phyloP scores from a whole-genome alignment of 1,139 yeast genomes.

The Arxiozyma telluris region DNA sequence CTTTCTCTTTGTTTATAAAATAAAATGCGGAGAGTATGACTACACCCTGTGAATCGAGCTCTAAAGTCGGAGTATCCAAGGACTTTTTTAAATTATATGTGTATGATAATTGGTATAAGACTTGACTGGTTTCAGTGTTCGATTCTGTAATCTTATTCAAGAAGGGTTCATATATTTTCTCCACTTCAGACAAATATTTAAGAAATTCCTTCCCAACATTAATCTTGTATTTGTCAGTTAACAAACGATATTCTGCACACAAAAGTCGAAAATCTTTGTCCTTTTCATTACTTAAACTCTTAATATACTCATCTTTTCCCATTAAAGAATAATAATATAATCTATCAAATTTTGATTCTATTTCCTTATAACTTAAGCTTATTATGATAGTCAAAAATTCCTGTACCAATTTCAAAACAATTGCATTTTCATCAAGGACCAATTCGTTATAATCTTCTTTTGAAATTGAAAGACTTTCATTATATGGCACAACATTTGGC shows the following conservation, averaged over 20 bases:
- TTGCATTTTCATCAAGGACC: conserved; percentile 26
- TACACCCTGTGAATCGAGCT: conserved; percentile 30
- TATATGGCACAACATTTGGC: conserved; percentile 31
- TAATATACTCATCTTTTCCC: background rate
- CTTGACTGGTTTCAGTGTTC: conserved; percentile 31
- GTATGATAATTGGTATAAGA: conserved; percentile 34
- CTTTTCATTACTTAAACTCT: conserved; percentile 2
- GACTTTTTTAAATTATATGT: conserved; percentile 27
- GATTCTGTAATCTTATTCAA: conserved; percentile 4
- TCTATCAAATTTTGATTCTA: conserved; percentile 11
- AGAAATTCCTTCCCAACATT: conserved; percentile 39
- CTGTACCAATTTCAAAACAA: conserved; percentile 30
- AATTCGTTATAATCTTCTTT: conserved; percentile 34
- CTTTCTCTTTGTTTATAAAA: conserved; percentile 15
- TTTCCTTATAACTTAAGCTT: conserved; percentile 33
- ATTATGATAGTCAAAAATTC: conserved; percentile 39
- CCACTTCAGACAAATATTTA: conserved; percentile 21
- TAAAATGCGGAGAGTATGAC: conserved; percentile 28
- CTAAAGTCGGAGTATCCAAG: conserved; percentile 23
- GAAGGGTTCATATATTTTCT: conserved; percentile 19
- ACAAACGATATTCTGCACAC: conserved; percentile 9
- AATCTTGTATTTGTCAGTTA: conserved; percentile 38
- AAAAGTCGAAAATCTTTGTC: conserved; percentile 21
- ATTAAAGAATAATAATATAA: conserved; percentile 12
- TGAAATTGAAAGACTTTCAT: conserved; percentile 27